Evolutionary conservation across 2,329 filamentous ascomycete species (phyloP).

Genomic region (Hypoxylon sp.): DNA sequence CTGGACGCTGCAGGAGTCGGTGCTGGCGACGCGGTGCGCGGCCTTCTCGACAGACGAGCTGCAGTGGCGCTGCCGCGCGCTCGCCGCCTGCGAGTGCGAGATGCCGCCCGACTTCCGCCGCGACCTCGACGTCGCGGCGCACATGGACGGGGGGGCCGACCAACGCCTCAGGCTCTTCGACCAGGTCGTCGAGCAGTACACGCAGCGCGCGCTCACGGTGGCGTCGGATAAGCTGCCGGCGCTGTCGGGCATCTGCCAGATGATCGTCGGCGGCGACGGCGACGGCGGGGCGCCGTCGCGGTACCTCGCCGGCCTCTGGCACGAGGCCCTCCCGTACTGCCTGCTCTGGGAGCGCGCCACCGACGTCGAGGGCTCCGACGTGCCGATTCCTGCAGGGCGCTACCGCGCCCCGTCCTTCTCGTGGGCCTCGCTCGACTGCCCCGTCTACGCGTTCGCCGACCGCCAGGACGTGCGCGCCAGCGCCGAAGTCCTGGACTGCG

Average conservation of each 20-base stretch:
- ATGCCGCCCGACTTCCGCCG: neutral
- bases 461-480: neutral
- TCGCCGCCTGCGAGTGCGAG: constrained; percentile 3
- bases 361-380: neutral
- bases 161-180: neutral
- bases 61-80: constrained; percentile 13
- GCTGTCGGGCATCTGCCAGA: constrained; percentile 13
- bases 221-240: constrained; percentile 13
- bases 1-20: constrained; percentile 14
- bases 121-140: neutral
- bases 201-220: constrained; percentile 1
- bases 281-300: neutral
- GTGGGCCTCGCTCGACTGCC: constrained; percentile 7
- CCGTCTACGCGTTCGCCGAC: neutral
- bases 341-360: constrained; percentile 3
- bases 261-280: neutral
- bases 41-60: constrained; percentile 16
- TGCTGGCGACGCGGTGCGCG: constrained; percentile 9
- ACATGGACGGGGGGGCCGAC: neutral
- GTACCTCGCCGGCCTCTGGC: constrained; percentile 15
- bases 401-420: constrained; percentile 10
- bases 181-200: constrained; percentile 5
- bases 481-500: neutral
- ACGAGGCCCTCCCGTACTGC: constrained; percentile 4
- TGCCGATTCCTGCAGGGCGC: neutral